These are phyloP conservation scores for Stereum hirsutum DNA, from an alignment of 1,284 basidiomycete species.

Conservation along the genomic window DNA sequence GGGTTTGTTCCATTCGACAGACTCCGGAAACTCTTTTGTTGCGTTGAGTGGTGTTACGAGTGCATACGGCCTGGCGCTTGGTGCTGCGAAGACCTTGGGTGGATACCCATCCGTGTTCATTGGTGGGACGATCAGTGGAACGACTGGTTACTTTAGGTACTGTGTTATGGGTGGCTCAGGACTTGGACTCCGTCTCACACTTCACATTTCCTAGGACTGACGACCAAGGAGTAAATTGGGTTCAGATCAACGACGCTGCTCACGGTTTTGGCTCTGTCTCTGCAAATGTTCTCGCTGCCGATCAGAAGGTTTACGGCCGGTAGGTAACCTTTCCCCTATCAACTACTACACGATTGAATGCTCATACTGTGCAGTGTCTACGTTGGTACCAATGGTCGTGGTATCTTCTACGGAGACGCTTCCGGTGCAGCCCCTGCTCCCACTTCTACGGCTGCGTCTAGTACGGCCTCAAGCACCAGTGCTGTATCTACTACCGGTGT, in stretches of 20 bases:
- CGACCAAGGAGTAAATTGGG: conserved; percentile 48
- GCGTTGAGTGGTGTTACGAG: conserved; percentile 36
- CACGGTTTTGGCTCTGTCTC: conserved; percentile 51
- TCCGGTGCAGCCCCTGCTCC: conserved; percentile 29
- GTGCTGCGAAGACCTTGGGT: conserved; percentile 38
- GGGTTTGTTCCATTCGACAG: conserved; percentile 52
- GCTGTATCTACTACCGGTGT: conserved; percentile 1
- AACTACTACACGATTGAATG: not conserved
- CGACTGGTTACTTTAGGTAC: conserved; percentile 49
- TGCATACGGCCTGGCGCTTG: conserved; percentile 51
- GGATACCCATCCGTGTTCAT: conserved; percentile 50
- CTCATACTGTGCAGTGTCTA: conserved; percentile 34
- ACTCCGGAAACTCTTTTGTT: conserved; percentile 41
- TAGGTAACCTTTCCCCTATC: conserved; percentile 15
- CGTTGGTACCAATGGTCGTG: conserved; percentile 56
- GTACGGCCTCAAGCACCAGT: conserved; percentile 1
- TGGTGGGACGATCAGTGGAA: conserved; percentile 39
- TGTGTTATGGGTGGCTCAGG: too few relatives aligned
- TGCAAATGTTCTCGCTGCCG: conserved; percentile 40
- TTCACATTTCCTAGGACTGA: too few relatives aligned
- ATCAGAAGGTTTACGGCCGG: conserved; percentile 46
- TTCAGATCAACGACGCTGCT: conserved; percentile 48
- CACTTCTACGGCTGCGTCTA: conserved; percentile 17
- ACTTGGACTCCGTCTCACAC: too few relatives aligned
- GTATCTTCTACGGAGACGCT: conserved; percentile 51